These are phyloP conservation scores for Raddia guianensis DNA, from an alignment of 176 grass and related monocot genomes.

Conservation along the genomic window DNA sequence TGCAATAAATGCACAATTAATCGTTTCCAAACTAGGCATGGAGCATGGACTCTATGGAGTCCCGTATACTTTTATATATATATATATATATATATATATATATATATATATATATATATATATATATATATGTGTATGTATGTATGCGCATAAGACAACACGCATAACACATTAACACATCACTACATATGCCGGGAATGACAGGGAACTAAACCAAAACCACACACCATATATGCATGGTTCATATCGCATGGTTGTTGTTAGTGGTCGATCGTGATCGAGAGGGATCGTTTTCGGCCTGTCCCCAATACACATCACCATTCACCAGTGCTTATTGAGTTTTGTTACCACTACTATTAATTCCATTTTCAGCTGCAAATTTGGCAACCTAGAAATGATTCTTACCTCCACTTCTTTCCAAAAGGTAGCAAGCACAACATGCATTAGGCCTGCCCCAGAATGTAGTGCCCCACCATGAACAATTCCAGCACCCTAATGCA, in stretches of 20 bases:
- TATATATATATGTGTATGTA: too few relatives aligned
- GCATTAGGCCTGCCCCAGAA: slow-evolving; percentile 8
- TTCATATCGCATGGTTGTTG: slow-evolving; percentile 15
- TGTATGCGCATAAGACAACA: not conserved
- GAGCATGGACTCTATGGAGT: too few relatives aligned
- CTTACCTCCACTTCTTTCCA: slow-evolving; percentile 32
- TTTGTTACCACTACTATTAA: too few relatives aligned
- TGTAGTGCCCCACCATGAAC: not conserved
- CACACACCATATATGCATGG: not conserved
- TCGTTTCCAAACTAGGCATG: too few relatives aligned
- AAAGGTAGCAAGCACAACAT: slow-evolving; percentile 23
- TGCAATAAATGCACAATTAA: too few relatives aligned
- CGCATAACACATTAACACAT: not conserved
- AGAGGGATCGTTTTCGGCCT: not conserved
- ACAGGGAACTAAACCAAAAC: not conserved
- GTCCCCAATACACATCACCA: not conserved
- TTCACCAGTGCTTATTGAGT: too few relatives aligned
- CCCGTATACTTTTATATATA: too few relatives aligned
- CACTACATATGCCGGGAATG: not conserved
- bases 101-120: too few relatives aligned
- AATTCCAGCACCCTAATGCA: not conserved
- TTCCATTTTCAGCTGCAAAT: slow-evolving; percentile 21
- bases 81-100: too few relatives aligned
- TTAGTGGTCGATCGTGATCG: not conserved
- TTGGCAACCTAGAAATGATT: slow-evolving; percentile 32